Base-by-base conservation (phyloP, 2,329 filamentous ascomycete species). In the Colletotrichum tropicale region DNA sequence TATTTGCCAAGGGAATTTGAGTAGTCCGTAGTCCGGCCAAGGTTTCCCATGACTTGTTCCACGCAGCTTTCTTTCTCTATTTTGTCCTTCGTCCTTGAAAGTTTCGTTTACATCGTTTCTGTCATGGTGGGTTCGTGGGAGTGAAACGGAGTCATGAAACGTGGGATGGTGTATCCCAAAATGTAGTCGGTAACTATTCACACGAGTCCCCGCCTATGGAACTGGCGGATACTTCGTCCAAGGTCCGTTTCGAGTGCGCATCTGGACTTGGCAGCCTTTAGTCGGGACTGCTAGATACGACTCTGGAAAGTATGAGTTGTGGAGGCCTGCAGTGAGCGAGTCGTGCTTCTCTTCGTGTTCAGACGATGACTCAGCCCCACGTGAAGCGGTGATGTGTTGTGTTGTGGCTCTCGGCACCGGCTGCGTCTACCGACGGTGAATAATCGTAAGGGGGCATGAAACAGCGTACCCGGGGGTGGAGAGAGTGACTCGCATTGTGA, bases 101-200 rank as follows among this genome's bases (percentile, higher is more conserved):
- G 58, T 21, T 26, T 74, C 32, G 52, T 74, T 74, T 71, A 36
- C n/a, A 5, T 26, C 24, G 21, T 52, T 28, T 21, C n/a, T 38
- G 36, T 21, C 43, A 52, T 21, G 21, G 34, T 58, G 43, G 21
- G 48, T 43, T 38, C 55, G 8, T 74, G 21, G 18, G 21, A 43
- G 38, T 71, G 72, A 66, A 71, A 75, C 68, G 24, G 34, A 72
- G 55, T 34, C 55, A 55, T 75, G 68, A 72, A 72, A 72, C 72
- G 36, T 32, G 26, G 26, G 32, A 48, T 61, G 30, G 24, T 43
- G 32, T 16, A 48, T 21, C 15, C 38, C 18, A 30, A n/a, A 32
- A 21, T 48, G 64, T 21, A 36, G 36, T 48, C 26, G 24, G 21
- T 32, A 28, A 26, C 24, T 38, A 32, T 21, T 26, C 12, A 60